Evolutionary conservation across 495 filamentous ascomycete genomes (phyloP).

Genomic region (Parmelia sp.): DNA sequence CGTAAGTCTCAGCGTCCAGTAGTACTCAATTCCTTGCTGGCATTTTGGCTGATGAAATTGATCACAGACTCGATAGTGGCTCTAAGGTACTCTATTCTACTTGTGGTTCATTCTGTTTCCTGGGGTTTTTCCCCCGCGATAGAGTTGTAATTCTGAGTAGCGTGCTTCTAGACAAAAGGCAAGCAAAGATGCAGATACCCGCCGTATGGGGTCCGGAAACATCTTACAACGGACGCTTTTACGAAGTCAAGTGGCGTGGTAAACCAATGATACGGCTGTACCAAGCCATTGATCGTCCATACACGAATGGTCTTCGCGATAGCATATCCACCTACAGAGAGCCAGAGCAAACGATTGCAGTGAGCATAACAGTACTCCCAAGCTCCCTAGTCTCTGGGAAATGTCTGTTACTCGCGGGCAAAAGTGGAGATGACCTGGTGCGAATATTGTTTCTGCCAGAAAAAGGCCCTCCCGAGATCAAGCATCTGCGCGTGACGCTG

Average conservation of each 20-base stretch:
- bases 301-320: not conserved
- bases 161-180: not conserved
- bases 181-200: not conserved
- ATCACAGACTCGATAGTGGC: not conserved
- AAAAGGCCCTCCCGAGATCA: not conserved
- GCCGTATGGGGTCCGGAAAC: not conserved
- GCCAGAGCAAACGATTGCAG: not conserved
- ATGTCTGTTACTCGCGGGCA: not conserved
- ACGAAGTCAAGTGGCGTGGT: not conserved
- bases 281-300: not conserved
- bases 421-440: not conserved
- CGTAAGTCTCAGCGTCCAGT: too few relatives aligned
- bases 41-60: too few relatives aligned
- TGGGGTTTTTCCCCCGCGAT: not conserved
- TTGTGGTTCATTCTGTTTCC: slow-evolving; percentile 5
- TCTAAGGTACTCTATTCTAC: not conserved
- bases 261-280: not conserved
- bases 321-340: too few relatives aligned
- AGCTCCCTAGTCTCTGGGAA: not conserved
- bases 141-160: not conserved
- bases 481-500: not conserved
- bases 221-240: slow-evolving; percentile 5
- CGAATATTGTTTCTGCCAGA: not conserved
- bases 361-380: not conserved
- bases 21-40: not conserved